Evolutionary conservation across 805 yeast species (phyloP).

Genomic region (Pichia gijzeniarum): DNA sequence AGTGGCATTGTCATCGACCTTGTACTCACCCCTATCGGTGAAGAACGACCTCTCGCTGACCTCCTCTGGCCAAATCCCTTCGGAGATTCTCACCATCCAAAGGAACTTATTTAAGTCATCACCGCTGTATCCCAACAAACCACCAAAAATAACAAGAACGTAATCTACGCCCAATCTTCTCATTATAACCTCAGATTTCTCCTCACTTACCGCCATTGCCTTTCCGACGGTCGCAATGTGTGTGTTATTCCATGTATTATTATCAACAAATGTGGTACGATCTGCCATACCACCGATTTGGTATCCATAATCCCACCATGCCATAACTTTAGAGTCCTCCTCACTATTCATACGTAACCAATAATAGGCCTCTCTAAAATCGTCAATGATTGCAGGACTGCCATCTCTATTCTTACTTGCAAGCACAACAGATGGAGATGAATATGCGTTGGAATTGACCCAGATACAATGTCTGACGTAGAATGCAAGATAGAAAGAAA

Average conservation of each 20-base stretch:
- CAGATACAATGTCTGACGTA: slow-evolving; percentile 94
- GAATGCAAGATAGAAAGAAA: slow-evolving; percentile 64
- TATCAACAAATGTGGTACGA: slow-evolving; percentile 95
- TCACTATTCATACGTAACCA: slow-evolving; percentile 98
- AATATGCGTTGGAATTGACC: slow-evolving; percentile 94
- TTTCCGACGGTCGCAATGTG: slow-evolving; percentile 99
- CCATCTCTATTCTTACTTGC: slow-evolving; percentile 85
- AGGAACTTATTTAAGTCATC: slow-evolving; percentile 94
- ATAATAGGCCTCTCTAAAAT: slow-evolving; percentile 96
- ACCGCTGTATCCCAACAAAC: slow-evolving; percentile 86
- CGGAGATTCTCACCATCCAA: slow-evolving; percentile 99
- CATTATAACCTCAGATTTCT: slow-evolving; percentile 80
- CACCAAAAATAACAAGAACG: slow-evolving; percentile 89
- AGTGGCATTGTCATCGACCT: slow-evolving; percentile 76
- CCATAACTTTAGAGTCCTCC: slow-evolving; percentile 92
- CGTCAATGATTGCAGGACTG: slow-evolving; percentile 78
- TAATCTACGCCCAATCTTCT: slow-evolving; percentile 92
- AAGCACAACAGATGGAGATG: slow-evolving; percentile 95
- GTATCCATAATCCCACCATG: slow-evolving; percentile 99
- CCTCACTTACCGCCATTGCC: slow-evolving; percentile 91
- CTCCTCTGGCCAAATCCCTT: slow-evolving; percentile 99
- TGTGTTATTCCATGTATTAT: slow-evolving; percentile 99
- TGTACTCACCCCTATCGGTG: slow-evolving; percentile 81
- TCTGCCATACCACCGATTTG: slow-evolving; percentile 99
- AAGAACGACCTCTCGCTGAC: slow-evolving; percentile 79